Evolutionary conservation across 441 rosid species (phyloP).

Genomic region (Mallotus japonicus): DNA sequence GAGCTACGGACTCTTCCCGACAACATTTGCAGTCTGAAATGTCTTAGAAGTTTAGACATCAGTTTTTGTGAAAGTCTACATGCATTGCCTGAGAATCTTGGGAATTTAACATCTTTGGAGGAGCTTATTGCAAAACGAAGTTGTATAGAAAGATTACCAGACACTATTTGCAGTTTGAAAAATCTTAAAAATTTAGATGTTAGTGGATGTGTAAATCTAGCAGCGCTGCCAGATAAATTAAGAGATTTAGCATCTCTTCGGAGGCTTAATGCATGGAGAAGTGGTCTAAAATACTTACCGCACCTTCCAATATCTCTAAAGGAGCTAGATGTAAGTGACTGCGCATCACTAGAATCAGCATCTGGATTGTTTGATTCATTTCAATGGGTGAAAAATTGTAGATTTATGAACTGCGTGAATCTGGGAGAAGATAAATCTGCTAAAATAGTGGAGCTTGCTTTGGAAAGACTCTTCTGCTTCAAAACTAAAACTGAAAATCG

Average conservation of each 20-base stretch:
- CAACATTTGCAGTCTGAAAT: no score
- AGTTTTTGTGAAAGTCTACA: no score
- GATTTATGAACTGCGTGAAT: background rate
- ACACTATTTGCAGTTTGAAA: background rate
- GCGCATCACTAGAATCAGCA: background rate
- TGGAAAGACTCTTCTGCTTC: background rate
- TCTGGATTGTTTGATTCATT: background rate
- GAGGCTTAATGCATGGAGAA: no score
- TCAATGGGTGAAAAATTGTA: no score
- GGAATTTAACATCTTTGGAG: no score
- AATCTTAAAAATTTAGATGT: background rate
- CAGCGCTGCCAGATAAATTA: background rate
- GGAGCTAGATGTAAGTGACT: background rate
- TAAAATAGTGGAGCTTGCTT: background rate
- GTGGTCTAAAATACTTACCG: no score
- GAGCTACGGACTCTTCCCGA: background rate
- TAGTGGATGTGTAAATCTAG: background rate
- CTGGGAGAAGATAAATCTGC: background rate
- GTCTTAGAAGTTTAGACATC: no score
- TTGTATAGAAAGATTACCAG: no score
- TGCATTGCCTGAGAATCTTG: no score
- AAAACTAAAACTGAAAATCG: no score
- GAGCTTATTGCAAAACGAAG: no score
- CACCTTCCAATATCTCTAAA: background rate
- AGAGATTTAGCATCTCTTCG: constrained; percentile 1